Base-by-base conservation (phyloP, 2,329 filamentous ascomycete genomes). In the Paraconiothyrium brasiliense region DNA sequence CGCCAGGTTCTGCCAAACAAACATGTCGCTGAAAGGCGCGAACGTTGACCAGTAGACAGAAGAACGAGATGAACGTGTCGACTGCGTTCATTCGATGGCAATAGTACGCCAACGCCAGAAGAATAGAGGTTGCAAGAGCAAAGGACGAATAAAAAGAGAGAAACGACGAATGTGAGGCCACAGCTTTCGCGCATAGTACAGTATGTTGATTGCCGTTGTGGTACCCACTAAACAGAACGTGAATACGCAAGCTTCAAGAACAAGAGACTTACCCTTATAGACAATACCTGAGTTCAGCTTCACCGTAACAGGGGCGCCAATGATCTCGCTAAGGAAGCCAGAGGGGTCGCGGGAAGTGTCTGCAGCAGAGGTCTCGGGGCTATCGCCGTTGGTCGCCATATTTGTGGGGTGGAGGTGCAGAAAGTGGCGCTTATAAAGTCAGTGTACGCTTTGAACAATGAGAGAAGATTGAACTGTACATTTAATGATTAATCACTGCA, bases 221-320 rank as follows among this genome's bases (percentile, higher is more conserved):
- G 43, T 13, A 13, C 20, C 20, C n/a, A 22, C 20, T 22, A 4
- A 10, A 24, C 0, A 11, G 10, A 8, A 24, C 7, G 4, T 24
- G n/a, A 46, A 24, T 44, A 22, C 20, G 10, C 8, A 20, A 41
- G 20, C 3, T 41, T 54, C 32, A 49, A 34, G 10, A 50, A 20
- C 37, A 30, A 34, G 14, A 20, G 7, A 64, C 61, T 13, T 73
- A 94, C 94, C 95, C 87, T 95, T 97, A 86, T 97, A 99, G 65
- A 98, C 90, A 63, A 97, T 93, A 58, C 95, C 95, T n/a, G 94
- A 97, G 83, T 99, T 99, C 71, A 99, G 87, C 83, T 98, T 98
- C 69, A 99, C 94, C 1, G 93, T 96, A 68, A 99, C 95, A 41
- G 93, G 89, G 67, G 93, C 92, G 63, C 94, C 94, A 75, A 97